A percentile compares a stretch with the other conserved stretches of the same genome.
Evolutionary conservation across 164 flowering plant genomes (phyloP).

Genomic region (Magnolia kwangsiensis): DNA sequence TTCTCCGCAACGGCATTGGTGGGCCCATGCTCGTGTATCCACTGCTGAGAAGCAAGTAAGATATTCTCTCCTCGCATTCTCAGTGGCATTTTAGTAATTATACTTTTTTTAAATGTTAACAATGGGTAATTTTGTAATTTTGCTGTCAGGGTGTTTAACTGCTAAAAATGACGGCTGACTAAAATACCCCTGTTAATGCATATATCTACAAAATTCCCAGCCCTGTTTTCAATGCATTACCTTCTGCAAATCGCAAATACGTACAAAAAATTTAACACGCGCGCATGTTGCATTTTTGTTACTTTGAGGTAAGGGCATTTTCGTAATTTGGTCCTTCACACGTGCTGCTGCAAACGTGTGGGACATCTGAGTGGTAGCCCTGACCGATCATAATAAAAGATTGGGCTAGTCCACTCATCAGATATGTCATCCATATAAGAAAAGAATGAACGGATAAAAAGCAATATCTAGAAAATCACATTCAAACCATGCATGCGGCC

Average conservation of each 20-base stretch:
- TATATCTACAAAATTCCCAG: background rate
- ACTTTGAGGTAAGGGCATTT: background rate
- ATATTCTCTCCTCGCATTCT: background rate
- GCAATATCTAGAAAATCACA: too few species aligned
- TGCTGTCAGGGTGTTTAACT: background rate
- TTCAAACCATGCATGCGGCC: too few species aligned
- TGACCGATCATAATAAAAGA: too few species aligned
- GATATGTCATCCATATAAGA: too few species aligned
- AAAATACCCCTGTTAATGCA: background rate
- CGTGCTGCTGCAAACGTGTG: background rate
- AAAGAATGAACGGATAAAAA: too few species aligned
- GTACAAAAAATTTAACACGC: too few species aligned
- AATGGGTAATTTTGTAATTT: background rate
- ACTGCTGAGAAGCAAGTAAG: conserved; percentile 67
- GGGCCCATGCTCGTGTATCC: conserved; percentile 94
- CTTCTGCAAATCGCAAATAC: too few species aligned
- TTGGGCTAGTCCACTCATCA: too few species aligned
- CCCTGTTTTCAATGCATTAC: too few species aligned
- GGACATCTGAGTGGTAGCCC: background rate
- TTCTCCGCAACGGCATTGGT: conserved; percentile 64
- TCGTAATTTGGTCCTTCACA: background rate
- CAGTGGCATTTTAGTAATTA: background rate
- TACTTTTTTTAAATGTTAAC: background rate
- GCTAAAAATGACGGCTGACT: background rate
- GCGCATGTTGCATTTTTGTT: too few species aligned